Evolutionary conservation across 306 rosid species (phyloP), one percentile per base, ranked within the genome.

Genomic region (Acacia acuminata): DNA sequence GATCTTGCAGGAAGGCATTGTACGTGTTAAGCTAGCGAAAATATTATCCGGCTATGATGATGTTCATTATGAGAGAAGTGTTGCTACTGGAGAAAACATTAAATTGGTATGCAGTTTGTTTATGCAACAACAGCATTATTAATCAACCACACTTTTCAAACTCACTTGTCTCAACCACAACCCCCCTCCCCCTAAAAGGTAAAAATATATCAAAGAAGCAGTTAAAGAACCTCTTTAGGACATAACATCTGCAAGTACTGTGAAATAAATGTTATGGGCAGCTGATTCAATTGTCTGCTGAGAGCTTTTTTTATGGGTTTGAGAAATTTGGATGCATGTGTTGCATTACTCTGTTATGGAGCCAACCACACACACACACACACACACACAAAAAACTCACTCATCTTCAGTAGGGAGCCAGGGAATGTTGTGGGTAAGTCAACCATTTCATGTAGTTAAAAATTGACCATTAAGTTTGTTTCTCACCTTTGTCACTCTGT

Each of bases 11-110:
- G 94, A 96, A 85, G 99, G 99, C 85, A 85, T 96, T 82, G 87
- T 94, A 75, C 97, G 98, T 22, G 97, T 86, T 84, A 94, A 89
- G 88, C 89, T 96, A 78, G 94, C 92, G 22, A 94, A 91, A 82
- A 82, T 92, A 73, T 87, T 96, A 81, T 68, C 88, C 81, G 94
- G 94, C 68, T 84, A 90, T 77, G 90, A 88, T 48, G 97, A 94
- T 78, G 94, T 96, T 85, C 97, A 90, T 83, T 94, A 94, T 45
- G 98, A 94, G 89, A 89, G 90, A 64, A 96, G 99, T 71, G 64
- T 90, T 84, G 98, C 99, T 25, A 92, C 97, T 2, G 89, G 77
- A 82, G 96, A 91, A 86, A 96, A 90, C 84, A 92, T 94, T 79
- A 91, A 88, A 88, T 50, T 17, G 94, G 99, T 96, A 96, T 42